These are phyloP conservation scores for Alternaria solani DNA, from an alignment of 2,329 filamentous ascomycete genomes.

Conservation along the genomic window DNA sequence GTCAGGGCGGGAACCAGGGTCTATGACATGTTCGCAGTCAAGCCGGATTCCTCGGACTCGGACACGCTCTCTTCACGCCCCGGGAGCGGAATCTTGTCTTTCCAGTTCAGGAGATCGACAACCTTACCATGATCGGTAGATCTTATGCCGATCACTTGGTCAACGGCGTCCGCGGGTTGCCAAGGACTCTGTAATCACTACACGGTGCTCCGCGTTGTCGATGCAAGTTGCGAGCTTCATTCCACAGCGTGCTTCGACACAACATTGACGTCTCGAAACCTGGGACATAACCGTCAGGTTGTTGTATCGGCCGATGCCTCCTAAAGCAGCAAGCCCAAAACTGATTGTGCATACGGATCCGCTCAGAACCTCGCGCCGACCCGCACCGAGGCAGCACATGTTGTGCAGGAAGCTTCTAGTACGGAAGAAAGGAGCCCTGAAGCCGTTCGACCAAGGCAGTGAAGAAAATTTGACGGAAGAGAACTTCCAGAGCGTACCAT, in stretches of 20 bases:
- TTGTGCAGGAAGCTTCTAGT: conserved; percentile 9
- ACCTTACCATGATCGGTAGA: not conserved
- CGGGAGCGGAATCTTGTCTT: conserved; percentile 4
- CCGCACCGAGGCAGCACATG: conserved; percentile 11
- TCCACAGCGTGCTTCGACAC: not conserved
- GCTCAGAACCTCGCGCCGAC: conserved; percentile 1
- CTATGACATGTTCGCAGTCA: conserved; percentile 5
- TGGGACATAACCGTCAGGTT: not conserved
- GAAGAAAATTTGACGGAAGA: conserved; percentile 2
- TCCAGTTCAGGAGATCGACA: conserved; percentile 6
- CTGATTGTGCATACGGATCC: not conserved
- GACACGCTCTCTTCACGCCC: conserved; percentile 2
- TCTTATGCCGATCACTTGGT: not conserved
- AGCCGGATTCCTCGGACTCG: conserved; percentile 11
- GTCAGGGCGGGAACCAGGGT: conserved; percentile 1
- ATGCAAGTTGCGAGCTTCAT: not conserved
- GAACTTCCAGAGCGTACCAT: not conserved
- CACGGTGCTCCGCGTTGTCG: not conserved
- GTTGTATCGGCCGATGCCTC: not conserved
- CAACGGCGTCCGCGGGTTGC: conserved; percentile 6
- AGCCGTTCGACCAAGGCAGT: conserved; percentile 1
- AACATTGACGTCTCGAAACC: not conserved
- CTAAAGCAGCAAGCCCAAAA: not conserved
- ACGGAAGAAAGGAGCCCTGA: conserved; percentile 2
- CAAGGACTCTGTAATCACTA: not conserved